Percentiles rank a stretch among this genome's conserved stretches.
Conservation (phyloP, 1,139 yeast genomes). For the Geotrichum phurueaensis region DNA sequence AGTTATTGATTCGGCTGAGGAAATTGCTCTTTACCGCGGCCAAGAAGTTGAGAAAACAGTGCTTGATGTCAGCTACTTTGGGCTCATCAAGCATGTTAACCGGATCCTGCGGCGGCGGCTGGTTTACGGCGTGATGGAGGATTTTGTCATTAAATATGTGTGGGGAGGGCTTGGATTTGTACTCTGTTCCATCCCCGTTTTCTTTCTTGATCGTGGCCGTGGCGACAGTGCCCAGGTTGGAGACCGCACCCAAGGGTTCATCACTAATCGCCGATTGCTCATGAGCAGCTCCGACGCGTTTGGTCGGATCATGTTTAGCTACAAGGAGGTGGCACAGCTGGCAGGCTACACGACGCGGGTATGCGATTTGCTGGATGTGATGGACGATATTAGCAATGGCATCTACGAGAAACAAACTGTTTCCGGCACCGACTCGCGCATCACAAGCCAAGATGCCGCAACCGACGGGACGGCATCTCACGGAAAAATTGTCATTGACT, state of each 20-base stretch:
- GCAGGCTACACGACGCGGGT: conserved; percentile 80
- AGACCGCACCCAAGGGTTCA: conserved; percentile 49
- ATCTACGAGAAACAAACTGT: conserved; percentile 31
- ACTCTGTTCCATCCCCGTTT: conserved; percentile 84
- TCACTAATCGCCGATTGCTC: conserved; percentile 82
- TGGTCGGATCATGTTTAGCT: conserved; percentile 79
- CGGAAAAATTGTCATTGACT: conserved; percentile 41
- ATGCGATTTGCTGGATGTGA: conserved; percentile 59
- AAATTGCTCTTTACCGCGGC: conserved; percentile 80
- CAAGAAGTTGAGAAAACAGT: conserved; percentile 73
- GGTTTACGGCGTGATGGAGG: conserved; percentile 54
- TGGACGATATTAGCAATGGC: conserved; percentile 47
- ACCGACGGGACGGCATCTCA: conserved; percentile 18
- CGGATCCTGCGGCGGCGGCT: conserved; percentile 75
- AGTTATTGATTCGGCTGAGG: conserved; percentile 73
- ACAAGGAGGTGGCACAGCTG: conserved; percentile 77
- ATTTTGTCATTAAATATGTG: conserved; percentile 78
- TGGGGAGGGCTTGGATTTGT: conserved; percentile 95
- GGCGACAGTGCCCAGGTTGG: conserved; percentile 23
- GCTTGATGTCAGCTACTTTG: conserved; percentile 75
- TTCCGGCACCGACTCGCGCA: conserved; percentile 18
- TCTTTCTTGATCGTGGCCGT: conserved; percentile 39
- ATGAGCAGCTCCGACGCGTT: conserved; percentile 83
- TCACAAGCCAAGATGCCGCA: conserved; percentile 1
- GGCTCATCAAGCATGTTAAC: conserved; percentile 70